phyloP scores from a whole-genome alignment of 2,329 filamentous ascomycete genomes.

The Westerdykella aurantiaca region DNA sequence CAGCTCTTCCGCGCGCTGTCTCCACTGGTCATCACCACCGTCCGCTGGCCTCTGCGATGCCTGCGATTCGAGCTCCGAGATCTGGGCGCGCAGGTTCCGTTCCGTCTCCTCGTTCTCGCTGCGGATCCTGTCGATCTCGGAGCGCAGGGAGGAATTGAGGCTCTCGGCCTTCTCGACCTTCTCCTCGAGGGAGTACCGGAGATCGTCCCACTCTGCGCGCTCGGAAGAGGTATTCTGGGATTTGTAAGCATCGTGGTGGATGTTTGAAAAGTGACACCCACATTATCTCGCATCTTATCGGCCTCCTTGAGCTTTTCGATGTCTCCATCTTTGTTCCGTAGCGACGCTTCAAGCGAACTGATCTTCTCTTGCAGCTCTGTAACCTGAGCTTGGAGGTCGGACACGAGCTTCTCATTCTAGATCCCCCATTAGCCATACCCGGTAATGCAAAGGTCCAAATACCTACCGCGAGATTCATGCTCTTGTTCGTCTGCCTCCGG shows the following conservation, averaged over 20 bases:
- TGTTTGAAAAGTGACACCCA: constrained; percentile 16
- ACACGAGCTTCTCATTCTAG: constrained; percentile 44
- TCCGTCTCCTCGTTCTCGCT: constrained; percentile 61
- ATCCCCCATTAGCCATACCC: constrained; percentile 1
- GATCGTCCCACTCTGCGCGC: constrained; percentile 64
- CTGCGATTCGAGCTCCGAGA: constrained; percentile 47
- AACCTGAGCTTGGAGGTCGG: constrained; percentile 76
- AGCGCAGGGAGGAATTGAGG: constrained; percentile 71
- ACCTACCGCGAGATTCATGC: constrained; percentile 25
- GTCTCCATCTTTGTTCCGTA: constrained; percentile 68
- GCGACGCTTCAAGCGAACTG: constrained; percentile 60
- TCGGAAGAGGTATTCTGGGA: constrained; percentile 51
- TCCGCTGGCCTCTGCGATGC: constrained; percentile 15
- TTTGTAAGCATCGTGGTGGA: constrained; percentile 3
- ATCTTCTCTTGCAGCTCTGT: constrained; percentile 69
- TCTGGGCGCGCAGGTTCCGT: constrained; percentile 57
- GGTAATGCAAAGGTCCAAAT: not conserved
- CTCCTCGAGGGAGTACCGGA: constrained; percentile 62
- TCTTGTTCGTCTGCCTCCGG: constrained; percentile 42
- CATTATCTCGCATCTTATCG: constrained; percentile 49
- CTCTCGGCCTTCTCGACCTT: constrained; percentile 69
- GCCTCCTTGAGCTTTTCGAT: constrained; percentile 55
- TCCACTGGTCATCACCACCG: constrained; percentile 28
- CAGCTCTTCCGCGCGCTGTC: constrained; percentile 36
- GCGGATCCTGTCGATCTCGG: constrained; percentile 70